Conservation (phyloP, 371 early-diverging fungal genomes). For the Mucor irregularis region DNA sequence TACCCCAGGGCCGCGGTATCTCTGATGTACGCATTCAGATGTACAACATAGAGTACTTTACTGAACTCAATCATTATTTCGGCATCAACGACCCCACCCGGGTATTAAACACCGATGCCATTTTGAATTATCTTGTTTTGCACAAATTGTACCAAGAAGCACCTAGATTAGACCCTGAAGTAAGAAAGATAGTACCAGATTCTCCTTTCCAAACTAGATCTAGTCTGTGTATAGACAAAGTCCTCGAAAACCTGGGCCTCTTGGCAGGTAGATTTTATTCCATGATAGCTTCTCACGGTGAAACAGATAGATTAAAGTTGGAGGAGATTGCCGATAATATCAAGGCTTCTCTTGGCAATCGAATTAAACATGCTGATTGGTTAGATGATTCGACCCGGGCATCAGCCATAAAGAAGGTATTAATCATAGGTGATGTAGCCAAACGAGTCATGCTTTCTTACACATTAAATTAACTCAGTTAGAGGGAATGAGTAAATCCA, state of each 20-base stretch:
- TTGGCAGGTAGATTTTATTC: constrained; percentile 40
- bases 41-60: constrained; percentile 18
- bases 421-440: no score
- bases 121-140: constrained; percentile 34
- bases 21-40: constrained; percentile 25
- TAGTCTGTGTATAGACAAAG: constrained; percentile 45
- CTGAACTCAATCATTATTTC: constrained; percentile 23
- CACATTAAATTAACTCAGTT: no score
- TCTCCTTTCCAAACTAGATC: constrained; percentile 33
- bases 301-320: constrained; percentile 27
- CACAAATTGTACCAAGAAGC: constrained; percentile 23
- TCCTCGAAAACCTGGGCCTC: constrained; percentile 34
- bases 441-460: no score
- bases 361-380: constrained; percentile 53
- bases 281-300: constrained; percentile 44
- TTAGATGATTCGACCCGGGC: constrained; percentile 51
- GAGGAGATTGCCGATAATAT: constrained; percentile 38
- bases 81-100: constrained; percentile 16
- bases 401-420: constrained; percentile 55
- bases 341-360: constrained; percentile 38
- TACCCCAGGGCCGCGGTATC: constrained; percentile 22
- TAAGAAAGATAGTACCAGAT: constrained; percentile 33
- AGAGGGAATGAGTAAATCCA: constrained; percentile 26
- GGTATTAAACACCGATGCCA: constrained; percentile 22
- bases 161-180: constrained; percentile 33